These are phyloP conservation scores for Rachicladosporium sp. DNA, from an alignment of 2,329 filamentous ascomycete species.

Conservation along the genomic window DNA sequence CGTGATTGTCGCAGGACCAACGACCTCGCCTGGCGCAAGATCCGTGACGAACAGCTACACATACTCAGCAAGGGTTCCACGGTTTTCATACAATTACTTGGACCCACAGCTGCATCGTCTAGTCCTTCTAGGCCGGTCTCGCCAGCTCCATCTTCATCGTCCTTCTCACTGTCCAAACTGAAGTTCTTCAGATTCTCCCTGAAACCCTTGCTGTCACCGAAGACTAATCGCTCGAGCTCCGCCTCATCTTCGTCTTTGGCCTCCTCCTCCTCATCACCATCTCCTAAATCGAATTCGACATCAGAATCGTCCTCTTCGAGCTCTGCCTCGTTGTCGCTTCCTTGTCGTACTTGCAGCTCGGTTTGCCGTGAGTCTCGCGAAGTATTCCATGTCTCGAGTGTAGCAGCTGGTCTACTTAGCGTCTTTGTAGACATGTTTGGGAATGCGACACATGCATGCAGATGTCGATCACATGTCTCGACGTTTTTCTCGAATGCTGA, in stretches of 20 bases:
- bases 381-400: no score
- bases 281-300: constrained; percentile 13
- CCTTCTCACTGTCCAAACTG: constrained; percentile 30
- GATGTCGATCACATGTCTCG: no score
- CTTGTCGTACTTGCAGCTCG: no score
- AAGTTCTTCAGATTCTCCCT: constrained; percentile 56
- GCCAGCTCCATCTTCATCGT: constrained; percentile 25
- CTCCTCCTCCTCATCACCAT: constrained; percentile 11
- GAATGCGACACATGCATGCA: no score
- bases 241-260: constrained; percentile 21
- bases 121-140: constrained; percentile 43
- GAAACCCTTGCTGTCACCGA: constrained; percentile 79
- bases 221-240: constrained; percentile 60
- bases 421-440: no score
- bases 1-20: constrained; percentile 27
- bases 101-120: constrained; percentile 58
- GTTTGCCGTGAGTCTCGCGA: no score
- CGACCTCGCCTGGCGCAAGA: constrained; percentile 39
- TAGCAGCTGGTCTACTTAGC: no score
- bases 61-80: constrained; percentile 5
- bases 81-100: constrained; percentile 1
- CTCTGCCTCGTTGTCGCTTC: background rate
- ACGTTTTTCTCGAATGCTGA: no score
- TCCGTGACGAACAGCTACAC: constrained; percentile 68
- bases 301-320: constrained; percentile 15